These are phyloP conservation scores for Aspergillus sparsus DNA, from an alignment of 495 filamentous ascomycete genomes.

Conservation along the genomic window DNA sequence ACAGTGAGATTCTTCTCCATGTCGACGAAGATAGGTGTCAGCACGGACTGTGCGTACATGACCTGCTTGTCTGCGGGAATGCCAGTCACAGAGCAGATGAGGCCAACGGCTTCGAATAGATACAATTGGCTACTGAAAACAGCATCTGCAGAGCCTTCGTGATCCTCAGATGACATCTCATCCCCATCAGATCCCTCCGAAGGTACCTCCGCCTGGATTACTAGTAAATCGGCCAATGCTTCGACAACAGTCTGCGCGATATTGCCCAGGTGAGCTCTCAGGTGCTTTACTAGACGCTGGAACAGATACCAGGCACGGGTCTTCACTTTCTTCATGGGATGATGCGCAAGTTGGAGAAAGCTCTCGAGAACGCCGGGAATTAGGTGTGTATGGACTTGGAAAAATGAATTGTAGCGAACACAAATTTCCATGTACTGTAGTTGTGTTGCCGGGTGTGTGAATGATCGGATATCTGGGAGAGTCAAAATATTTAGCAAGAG, in stretches of 20 bases:
- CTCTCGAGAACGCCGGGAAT: slow-evolving; percentile 87
- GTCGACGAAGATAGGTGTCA: slow-evolving; percentile 81
- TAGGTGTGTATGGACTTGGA: slow-evolving; percentile 73
- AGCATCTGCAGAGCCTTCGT: slow-evolving; percentile 82
- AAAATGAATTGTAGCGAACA: slow-evolving; percentile 90
- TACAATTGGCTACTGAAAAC: slow-evolving; percentile 88
- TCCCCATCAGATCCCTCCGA: slow-evolving; percentile 73
- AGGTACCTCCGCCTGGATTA: slow-evolving; percentile 85
- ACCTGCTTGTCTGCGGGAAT: slow-evolving; percentile 81
- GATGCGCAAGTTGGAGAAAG: slow-evolving; percentile 87
- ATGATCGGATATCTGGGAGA: slow-evolving; percentile 69
- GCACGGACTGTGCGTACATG: slow-evolving; percentile 77
- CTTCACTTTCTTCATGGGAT: slow-evolving; percentile 78
- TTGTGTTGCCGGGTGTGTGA: slow-evolving; percentile 86
- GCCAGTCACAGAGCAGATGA: slow-evolving; percentile 74
- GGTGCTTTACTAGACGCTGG: slow-evolving; percentile 85
- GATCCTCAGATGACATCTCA: slow-evolving; percentile 91
- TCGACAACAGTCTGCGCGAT: slow-evolving; percentile 86
- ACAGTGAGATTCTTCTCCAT: slow-evolving; percentile 73
- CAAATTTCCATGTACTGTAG: slow-evolving; percentile 98
- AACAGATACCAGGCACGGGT: slow-evolving; percentile 97
- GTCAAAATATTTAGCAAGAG: slow-evolving; percentile 18
- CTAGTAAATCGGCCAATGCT: slow-evolving; percentile 83
- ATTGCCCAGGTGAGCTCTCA: slow-evolving; percentile 79
- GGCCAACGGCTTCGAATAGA: slow-evolving; percentile 92